phyloP scores from a whole-genome alignment of 139 green algal genomes.

The Haematococcus lacustris region DNA sequence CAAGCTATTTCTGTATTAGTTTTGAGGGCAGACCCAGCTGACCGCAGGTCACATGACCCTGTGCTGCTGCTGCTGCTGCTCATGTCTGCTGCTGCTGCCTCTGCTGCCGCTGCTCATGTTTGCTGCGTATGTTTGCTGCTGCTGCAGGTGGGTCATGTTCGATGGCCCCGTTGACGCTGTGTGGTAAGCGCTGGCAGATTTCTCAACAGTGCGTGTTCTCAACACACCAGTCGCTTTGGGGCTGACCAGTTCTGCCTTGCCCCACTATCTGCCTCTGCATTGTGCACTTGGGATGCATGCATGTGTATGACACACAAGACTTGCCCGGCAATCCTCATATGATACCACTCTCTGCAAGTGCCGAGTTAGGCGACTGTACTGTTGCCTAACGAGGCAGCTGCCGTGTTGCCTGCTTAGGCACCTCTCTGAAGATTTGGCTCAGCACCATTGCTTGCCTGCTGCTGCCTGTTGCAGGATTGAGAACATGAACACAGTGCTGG shows the following conservation, averaged over 20 bases:
- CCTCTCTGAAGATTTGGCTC: too few species aligned
- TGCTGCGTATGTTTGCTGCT: background rate
- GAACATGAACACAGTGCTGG: too few species aligned
- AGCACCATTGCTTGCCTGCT: too few species aligned
- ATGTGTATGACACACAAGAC: too few species aligned
- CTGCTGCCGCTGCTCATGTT: background rate
- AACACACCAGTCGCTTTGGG: too few species aligned
- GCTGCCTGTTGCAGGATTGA: too few species aligned
- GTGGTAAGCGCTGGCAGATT: slow-evolving; percentile 79
- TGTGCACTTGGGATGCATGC: too few species aligned
- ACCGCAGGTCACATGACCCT: background rate
- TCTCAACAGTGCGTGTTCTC: slow-evolving; percentile 77
- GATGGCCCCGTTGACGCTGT: slow-evolving; percentile 65
- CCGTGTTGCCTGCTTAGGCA: too few species aligned
- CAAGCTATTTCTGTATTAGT: background rate
- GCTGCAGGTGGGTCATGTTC: slow-evolving; percentile 41
- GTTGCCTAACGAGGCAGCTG: too few species aligned
- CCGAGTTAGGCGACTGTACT: too few species aligned
- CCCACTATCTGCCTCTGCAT: background rate
- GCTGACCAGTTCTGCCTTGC: slow-evolving; percentile 73
- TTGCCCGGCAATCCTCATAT: too few species aligned
- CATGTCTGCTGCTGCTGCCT: background rate
- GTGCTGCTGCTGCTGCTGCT: background rate
- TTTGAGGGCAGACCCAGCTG: background rate
- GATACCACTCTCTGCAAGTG: too few species aligned